Base-by-base conservation (phyloP, 2,329 filamentous ascomycete species). In the Graphiopsis chlorocephala region DNA sequence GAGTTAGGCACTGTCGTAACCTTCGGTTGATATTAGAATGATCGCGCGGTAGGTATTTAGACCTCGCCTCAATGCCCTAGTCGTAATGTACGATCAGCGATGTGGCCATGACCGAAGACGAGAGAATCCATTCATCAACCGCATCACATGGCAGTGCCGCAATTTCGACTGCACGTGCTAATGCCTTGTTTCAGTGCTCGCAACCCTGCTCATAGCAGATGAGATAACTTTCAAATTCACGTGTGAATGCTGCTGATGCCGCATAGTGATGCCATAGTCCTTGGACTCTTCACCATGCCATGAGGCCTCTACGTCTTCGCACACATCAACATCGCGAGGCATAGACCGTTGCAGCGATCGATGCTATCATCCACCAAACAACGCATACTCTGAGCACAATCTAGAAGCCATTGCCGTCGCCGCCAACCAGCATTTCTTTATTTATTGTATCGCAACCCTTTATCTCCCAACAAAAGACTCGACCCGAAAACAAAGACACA, bases 1-100 rank as follows among this genome's bases (percentile, higher is more conserved):
- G n/a, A 11, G n/a, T 0, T 20, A 1, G n/a, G 8, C 1, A 3
- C 38, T 45, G 10, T 3, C 1, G 4, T 23, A 8, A 12, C 10
- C 38, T 20, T 10, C 8, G n/a, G 4, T 4, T 4, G 6, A 12
- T 45, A 45, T 20, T 8, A 0, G 8, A 11, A 45, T 20, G 8
- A 20, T 1, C 7, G 10, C n/a, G 2, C n/a, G 12, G 7, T n/a
- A 45, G 8, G n/a, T 10, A 11, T 31, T 31, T 31, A 11, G 29
- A 31, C 11, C 29, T 31, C 29, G 29, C 10, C 10, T 31, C 29
- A 31, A 31, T 31, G 29, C 29, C 8, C 10, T 11, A 7, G 5
- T 11, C 29, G 29, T 31, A 10, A 10, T 31, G 8, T 11, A 31
- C 29, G 11, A 11, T 45, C 14, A 8, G 38, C 38, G 5, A 42